Evolutionary conservation across 2,329 filamentous ascomycete genomes (phyloP).

Genomic region (Leptographium wingfieldii): DNA sequence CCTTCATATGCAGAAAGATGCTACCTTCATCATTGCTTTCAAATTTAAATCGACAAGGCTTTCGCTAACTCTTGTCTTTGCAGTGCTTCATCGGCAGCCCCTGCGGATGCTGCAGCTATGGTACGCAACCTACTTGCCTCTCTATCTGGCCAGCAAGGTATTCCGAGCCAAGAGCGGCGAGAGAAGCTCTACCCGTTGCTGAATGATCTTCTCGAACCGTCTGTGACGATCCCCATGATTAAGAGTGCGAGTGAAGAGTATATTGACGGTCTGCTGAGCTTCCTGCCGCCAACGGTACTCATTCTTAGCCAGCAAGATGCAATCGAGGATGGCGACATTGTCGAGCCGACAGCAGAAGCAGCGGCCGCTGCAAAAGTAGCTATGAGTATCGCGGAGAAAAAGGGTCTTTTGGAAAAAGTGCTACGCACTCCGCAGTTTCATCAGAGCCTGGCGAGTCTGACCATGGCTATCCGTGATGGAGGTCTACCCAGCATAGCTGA

Average conservation of each 20-base stretch:
- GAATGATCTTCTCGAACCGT: slow-evolving; percentile 68
- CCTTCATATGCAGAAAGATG: neutral
- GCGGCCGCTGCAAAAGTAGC: slow-evolving; percentile 63
- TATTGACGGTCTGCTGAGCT: slow-evolving; percentile 62
- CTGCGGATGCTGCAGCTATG: slow-evolving; percentile 58
- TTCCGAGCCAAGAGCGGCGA: slow-evolving; percentile 28
- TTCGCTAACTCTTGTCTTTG: neutral
- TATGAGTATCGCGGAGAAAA: slow-evolving; percentile 65
- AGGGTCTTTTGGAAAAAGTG: slow-evolving; percentile 65
- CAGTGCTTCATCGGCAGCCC: slow-evolving; percentile 46
- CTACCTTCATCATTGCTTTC: neutral
- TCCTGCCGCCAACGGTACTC: slow-evolving; percentile 67
- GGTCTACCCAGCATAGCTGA: slow-evolving; percentile 83
- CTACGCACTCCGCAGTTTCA: slow-evolving; percentile 81
- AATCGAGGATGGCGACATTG: slow-evolving; percentile 34
- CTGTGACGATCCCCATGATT: slow-evolving; percentile 66
- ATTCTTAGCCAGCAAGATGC: slow-evolving; percentile 59
- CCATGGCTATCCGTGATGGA: slow-evolving; percentile 77
- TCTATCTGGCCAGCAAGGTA: slow-evolving; percentile 43
- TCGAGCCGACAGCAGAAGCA: slow-evolving; percentile 54
- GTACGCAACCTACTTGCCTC: slow-evolving; percentile 86
- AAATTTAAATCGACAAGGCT: neutral
- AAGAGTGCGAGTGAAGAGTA: slow-evolving; percentile 50
- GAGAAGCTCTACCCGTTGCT: slow-evolving; percentile 69
- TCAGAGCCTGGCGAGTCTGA: slow-evolving; percentile 75